Evolutionary conservation across 306 rosid genomes (phyloP).

Genomic region (Cyclanthera cordifolia): DNA sequence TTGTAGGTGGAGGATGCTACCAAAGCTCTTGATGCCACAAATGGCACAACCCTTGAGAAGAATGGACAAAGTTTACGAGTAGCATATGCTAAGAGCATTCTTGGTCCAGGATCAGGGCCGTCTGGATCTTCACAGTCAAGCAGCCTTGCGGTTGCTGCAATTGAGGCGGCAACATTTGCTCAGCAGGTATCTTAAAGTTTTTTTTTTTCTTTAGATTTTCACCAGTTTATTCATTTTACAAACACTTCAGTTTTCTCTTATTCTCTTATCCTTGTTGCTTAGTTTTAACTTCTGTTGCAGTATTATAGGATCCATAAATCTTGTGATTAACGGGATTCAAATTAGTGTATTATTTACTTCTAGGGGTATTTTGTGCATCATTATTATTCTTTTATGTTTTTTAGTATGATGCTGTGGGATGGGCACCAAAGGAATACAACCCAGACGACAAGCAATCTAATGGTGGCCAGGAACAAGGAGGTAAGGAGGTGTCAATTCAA

Average conservation of each 20-base stretch:
- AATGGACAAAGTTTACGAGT: slow-evolving; percentile 93
- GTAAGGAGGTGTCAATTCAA: slow-evolving; percentile 32
- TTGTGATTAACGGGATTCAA: neutral
- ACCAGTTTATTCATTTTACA: neutral
- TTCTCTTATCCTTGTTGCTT: neutral
- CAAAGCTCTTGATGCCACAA: slow-evolving; percentile 82
- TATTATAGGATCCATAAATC: neutral
- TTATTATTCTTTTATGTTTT: slow-evolving; percentile 4
- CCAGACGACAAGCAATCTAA: slow-evolving; percentile 64
- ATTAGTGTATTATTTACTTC: neutral
- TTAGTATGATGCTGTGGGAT: slow-evolving; percentile 91
- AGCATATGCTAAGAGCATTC: slow-evolving; percentile 88
- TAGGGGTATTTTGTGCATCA: neutral
- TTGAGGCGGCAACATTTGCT: slow-evolving; percentile 94
- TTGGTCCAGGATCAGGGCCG: slow-evolving; percentile 76
- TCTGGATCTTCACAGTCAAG: slow-evolving; percentile 83
- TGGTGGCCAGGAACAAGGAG: slow-evolving; percentile 43
- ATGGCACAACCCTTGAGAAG: slow-evolving; percentile 78
- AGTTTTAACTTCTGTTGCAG: neutral
- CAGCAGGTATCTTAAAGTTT: slow-evolving; percentile 55
- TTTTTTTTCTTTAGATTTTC: neutral
- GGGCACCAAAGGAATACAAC: slow-evolving; percentile 97
- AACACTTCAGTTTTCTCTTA: neutral
- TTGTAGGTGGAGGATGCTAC: slow-evolving; percentile 87
- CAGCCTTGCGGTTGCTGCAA: slow-evolving; percentile 97